These are phyloP conservation scores for Penicillium sp. DNA, from an alignment of 2,329 filamentous ascomycete genomes.

Conservation along the genomic window DNA sequence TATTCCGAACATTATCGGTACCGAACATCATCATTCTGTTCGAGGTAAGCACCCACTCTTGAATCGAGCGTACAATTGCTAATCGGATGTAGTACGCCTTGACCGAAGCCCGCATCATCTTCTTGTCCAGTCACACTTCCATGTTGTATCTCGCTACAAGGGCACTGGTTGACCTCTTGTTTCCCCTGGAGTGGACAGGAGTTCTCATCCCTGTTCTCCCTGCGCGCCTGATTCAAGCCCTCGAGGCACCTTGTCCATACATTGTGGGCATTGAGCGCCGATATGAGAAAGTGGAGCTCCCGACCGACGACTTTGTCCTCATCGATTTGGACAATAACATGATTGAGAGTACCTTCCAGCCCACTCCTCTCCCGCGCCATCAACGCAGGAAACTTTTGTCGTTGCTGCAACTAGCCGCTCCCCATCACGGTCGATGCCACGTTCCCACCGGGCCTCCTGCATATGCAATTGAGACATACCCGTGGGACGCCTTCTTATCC, in stretches of 20 bases:
- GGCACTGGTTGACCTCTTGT: conserved; percentile 81
- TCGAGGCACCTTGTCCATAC: conserved; percentile 95
- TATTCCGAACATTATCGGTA: conserved; percentile 87
- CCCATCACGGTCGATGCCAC: conserved; percentile 83
- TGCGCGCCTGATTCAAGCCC: conserved; percentile 80
- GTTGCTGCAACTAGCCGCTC: conserved; percentile 84
- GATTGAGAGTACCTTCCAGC: conserved; percentile 79
- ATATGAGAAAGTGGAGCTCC: conserved; percentile 67
- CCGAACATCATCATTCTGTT: conserved; percentile 91
- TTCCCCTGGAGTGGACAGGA: conserved; percentile 89
- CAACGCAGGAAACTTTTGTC: conserved; percentile 87
- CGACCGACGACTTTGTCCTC: conserved; percentile 92
- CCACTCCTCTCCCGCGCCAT: conserved; percentile 80
- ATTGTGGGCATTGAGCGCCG: conserved; percentile 94
- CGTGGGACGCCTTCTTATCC: conserved; percentile 84
- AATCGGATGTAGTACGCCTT: conserved; percentile 65
- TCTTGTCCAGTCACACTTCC: conserved; percentile 90
- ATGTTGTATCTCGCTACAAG: conserved; percentile 94
- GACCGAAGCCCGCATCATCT: conserved; percentile 91
- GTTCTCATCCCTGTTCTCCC: conserved; percentile 93
- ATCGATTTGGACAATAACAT: conserved; percentile 91
- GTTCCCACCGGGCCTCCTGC: conserved; percentile 86
- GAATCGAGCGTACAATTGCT: background rate
- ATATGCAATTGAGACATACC: conserved; percentile 91
- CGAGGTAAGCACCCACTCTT: conserved; percentile 53